Percentiles rank a stretch among this genome's conserved stretches.
These are phyloP conservation scores for Ilyonectria mors-panacis DNA, from an alignment of 2,329 filamentous ascomycete species.

Conservation along the genomic window DNA sequence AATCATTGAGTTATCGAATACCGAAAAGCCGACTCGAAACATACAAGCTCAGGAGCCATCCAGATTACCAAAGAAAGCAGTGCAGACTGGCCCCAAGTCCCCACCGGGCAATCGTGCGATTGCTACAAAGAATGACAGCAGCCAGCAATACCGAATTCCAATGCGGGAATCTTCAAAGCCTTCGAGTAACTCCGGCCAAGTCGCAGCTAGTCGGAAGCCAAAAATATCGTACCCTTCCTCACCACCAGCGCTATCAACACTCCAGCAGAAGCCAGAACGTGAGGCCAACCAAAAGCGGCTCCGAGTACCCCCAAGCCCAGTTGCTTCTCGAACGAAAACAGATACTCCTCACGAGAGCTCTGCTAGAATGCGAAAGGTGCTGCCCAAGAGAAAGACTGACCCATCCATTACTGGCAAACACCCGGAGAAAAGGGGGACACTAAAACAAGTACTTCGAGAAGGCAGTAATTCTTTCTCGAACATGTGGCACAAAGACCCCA, in stretches of 20 bases:
- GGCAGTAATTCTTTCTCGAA: slow-evolving; percentile 63
- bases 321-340: slow-evolving; percentile 49
- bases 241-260: slow-evolving; percentile 30
- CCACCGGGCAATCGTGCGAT: background rate
- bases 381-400: slow-evolving; percentile 44
- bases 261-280: slow-evolving; percentile 32
- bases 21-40: slow-evolving; percentile 37
- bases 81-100: slow-evolving; percentile 22
- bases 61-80: slow-evolving; percentile 31
- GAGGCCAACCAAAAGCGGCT: slow-evolving; percentile 46
- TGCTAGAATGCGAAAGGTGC: slow-evolving; percentile 28
- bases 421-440: slow-evolving; percentile 61
- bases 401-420: slow-evolving; percentile 31
- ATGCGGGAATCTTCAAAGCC: background rate
- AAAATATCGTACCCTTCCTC: slow-evolving; percentile 26
- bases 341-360: slow-evolving; percentile 41
- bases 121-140: background rate
- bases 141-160: slow-evolving; percentile 2
- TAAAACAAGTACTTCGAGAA: slow-evolving; percentile 68
- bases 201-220: slow-evolving; percentile 25
- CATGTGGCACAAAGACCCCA: slow-evolving; percentile 65
- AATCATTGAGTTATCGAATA: slow-evolving; percentile 48
- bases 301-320: slow-evolving; percentile 35
- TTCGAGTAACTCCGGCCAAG: background rate
- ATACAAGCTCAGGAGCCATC: slow-evolving; percentile 29